These are phyloP conservation scores for Athelia sp. DNA, from an alignment of 1,284 basidiomycete species.

Conservation along the genomic window DNA sequence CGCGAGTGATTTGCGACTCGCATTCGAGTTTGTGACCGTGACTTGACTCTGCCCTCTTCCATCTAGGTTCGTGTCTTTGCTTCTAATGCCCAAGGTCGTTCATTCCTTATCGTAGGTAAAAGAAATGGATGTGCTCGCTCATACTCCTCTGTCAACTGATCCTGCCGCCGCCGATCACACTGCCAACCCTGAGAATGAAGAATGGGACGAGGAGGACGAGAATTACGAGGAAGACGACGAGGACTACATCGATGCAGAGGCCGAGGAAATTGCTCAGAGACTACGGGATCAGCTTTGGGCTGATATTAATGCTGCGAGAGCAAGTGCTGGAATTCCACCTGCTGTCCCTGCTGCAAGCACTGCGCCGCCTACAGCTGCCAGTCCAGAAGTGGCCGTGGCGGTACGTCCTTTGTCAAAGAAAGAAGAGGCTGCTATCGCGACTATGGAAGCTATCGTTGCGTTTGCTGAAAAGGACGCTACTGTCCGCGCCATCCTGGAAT, in stretches of 20 bases:
- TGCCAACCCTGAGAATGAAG: slow-evolving; percentile 29
- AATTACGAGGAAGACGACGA: slow-evolving; percentile 46
- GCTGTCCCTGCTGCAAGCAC: slow-evolving; percentile 7
- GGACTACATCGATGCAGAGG: slow-evolving; percentile 64
- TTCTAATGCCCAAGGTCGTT: background rate
- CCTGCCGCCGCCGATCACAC: background rate
- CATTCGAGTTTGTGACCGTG: no score
- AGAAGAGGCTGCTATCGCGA: slow-evolving; percentile 51
- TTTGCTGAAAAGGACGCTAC: slow-evolving; percentile 50
- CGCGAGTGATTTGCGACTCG: background rate
- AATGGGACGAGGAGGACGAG: slow-evolving; percentile 37
- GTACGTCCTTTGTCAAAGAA: slow-evolving; percentile 27
- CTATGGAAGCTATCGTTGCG: slow-evolving; percentile 56
- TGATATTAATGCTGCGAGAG: slow-evolving; percentile 60
- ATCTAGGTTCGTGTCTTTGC: background rate
- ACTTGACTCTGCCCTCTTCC: background rate
- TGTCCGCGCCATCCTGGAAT: slow-evolving; percentile 46
- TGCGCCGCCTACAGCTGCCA: slow-evolving; percentile 5
- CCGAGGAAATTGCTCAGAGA: slow-evolving; percentile 63
- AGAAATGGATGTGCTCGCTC: background rate
- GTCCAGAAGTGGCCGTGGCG: slow-evolving; percentile 6
- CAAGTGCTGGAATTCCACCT: slow-evolving; percentile 24
- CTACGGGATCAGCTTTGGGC: slow-evolving; percentile 69
- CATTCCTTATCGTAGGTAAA: no score
- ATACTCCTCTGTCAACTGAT: background rate